Conservation (phyloP, 352 stramenopile genomes). For the Pilasporangium apinafurcum region DNA sequence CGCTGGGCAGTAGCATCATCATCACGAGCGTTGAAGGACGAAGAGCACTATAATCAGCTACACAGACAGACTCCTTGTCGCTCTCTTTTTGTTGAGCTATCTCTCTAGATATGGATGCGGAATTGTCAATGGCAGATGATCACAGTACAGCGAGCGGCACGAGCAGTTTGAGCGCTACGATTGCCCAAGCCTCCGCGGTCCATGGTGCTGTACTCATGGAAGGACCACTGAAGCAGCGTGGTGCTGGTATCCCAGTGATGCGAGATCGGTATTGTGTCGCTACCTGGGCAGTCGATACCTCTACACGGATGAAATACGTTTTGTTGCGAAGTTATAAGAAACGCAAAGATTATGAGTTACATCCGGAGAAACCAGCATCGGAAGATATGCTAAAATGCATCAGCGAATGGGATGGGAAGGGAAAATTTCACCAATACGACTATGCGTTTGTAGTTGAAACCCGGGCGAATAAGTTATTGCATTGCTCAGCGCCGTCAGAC, state of each 20-base stretch:
- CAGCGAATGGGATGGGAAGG: conserved; percentile 71
- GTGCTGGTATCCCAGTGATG: conserved; percentile 67
- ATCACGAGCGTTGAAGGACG: too few relatives aligned
- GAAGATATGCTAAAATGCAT: conserved; percentile 64
- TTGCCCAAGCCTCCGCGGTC: too few relatives aligned
- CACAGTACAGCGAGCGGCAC: too few relatives aligned
- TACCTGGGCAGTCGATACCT: conserved; percentile 47
- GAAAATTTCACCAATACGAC: conserved; percentile 67
- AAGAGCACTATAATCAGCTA: too few relatives aligned
- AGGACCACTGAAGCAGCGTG: conserved; percentile 66
- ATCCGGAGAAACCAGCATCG: conserved; percentile 44
- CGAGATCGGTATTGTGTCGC: conserved; percentile 78
- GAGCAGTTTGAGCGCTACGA: too few relatives aligned
- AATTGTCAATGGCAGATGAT: too few relatives aligned
- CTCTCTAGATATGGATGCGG: too few relatives aligned
- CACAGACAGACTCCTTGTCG: too few relatives aligned
- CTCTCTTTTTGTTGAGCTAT: too few relatives aligned
- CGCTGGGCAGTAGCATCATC: too few relatives aligned
- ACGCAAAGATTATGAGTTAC: conserved; percentile 26
- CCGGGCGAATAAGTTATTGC: conserved; percentile 61
- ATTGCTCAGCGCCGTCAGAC: conserved; percentile 49
- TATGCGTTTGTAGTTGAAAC: conserved; percentile 73
- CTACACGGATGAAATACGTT: conserved; percentile 37
- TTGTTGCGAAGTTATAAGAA: conserved; percentile 73
- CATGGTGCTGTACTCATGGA: too few relatives aligned